Percentiles rank a stretch among this genome's conserved stretches.
These are phyloP conservation scores for Camellia lanceoleosa DNA, from an alignment of 148 eudicot species.

Conservation along the genomic window DNA sequence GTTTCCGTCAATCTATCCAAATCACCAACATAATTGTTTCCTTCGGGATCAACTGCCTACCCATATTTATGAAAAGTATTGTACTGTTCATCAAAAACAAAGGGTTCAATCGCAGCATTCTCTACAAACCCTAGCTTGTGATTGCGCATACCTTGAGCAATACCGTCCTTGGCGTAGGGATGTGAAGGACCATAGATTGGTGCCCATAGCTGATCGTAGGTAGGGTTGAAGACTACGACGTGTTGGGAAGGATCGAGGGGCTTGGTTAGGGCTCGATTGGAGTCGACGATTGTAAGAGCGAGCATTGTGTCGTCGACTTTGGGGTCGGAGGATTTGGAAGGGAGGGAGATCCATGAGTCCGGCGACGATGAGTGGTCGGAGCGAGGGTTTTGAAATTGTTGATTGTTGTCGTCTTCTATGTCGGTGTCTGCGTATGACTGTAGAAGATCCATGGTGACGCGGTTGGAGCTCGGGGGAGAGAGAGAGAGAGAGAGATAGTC, in stretches of 20 bases:
- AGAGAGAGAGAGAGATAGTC: too few species aligned
- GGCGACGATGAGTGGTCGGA: slow-evolving; percentile 26
- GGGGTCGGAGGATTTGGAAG: slow-evolving; percentile 73
- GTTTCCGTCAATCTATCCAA: slow-evolving; percentile 38
- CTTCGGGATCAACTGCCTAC: slow-evolving; percentile 75
- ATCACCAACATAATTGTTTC: slow-evolving; percentile 54
- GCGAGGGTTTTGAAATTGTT: not conserved
- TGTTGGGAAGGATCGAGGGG: slow-evolving; percentile 84
- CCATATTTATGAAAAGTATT: slow-evolving; percentile 83
- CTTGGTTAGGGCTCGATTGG: slow-evolving; percentile 30
- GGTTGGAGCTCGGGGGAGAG: not conserved
- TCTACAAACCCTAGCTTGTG: slow-evolving; percentile 95
- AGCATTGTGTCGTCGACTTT: slow-evolving; percentile 81
- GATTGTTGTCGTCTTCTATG: not conserved
- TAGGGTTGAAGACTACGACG: slow-evolving; percentile 70
- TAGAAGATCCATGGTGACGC: slow-evolving; percentile 5
- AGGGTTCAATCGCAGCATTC: slow-evolving; percentile 62
- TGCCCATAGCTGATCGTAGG: slow-evolving; percentile 93
- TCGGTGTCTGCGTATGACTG: slow-evolving; percentile 14
- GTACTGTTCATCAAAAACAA: slow-evolving; percentile 82
- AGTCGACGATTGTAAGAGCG: slow-evolving; percentile 47
- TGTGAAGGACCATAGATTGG: slow-evolving; percentile 89
- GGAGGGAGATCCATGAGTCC: slow-evolving; percentile 47
- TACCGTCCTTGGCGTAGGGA: slow-evolving; percentile 85
- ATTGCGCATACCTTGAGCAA: slow-evolving; percentile 85